Conservation (phyloP, 305 asterid genomes). For the Rubia tinctorum region DNA sequence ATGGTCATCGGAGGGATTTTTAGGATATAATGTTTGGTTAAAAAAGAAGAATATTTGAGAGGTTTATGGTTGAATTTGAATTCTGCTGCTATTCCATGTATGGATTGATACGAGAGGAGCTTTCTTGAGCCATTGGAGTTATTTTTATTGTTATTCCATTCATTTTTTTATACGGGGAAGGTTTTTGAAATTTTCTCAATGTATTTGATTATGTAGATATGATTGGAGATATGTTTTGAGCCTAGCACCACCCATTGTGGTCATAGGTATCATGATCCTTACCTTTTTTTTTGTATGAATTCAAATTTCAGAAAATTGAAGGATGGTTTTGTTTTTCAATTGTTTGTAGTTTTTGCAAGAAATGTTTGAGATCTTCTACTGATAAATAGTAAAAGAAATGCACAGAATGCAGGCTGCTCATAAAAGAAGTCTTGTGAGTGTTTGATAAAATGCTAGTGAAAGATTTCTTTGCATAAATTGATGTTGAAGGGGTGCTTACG, state of each 20-base stretch:
- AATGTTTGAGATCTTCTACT: slow-evolving; percentile 79
- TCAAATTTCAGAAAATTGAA: neutral
- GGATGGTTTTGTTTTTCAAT: neutral
- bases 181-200: neutral
- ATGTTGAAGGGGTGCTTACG: too few species aligned
- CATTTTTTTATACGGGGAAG: neutral
- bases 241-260: slow-evolving; percentile 99
- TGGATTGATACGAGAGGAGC: slow-evolving; percentile 85
- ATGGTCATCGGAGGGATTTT: neutral
- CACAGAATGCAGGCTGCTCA: slow-evolving; percentile 94
- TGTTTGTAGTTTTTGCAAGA: slow-evolving; percentile 71
- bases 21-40: slow-evolving; percentile 7
- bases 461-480: too few species aligned
- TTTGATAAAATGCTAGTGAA: too few species aligned
- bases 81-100: slow-evolving; percentile 52
- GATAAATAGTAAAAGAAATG: slow-evolving; percentile 93
- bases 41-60: slow-evolving; percentile 36
- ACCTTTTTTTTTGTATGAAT: neutral
- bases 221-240: slow-evolving; percentile 84
- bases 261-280: slow-evolving; percentile 51
- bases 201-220: slow-evolving; percentile 48
- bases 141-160: neutral
- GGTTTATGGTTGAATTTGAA: slow-evolving; percentile 28
- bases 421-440: slow-evolving; percentile 15
- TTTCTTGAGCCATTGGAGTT: slow-evolving; percentile 77